Base-by-base conservation (phyloP, 2,329 filamentous ascomycete genomes). In the Claviceps fusiformis region DNA sequence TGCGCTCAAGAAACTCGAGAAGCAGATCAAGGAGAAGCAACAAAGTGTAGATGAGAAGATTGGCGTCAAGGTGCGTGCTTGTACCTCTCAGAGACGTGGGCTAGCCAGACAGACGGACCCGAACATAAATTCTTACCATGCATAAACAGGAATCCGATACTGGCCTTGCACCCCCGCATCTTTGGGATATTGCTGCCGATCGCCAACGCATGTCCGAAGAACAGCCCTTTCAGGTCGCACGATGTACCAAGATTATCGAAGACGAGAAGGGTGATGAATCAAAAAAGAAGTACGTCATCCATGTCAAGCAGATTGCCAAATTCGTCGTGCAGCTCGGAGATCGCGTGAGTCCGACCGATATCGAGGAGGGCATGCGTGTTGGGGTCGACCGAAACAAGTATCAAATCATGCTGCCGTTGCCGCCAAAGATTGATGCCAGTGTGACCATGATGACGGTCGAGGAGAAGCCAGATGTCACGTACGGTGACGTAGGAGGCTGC, bases 391-490 rank as follows among this genome's bases (percentile, higher is more conserved):
- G 93, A 56, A 97, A 95, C 77, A 98, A 98, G 78, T 98, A 98
- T 73, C 93, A 98, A 74, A 98, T 98, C 66, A 84, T 98, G 71
- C 80, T 98, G 50, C 93, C 93, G 41, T 76, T 98, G 54, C 93
- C 93, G 47, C 93, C 93, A 41, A 98, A 97, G 80, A 98, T 98
- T 75, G 93, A 98, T 67, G 92, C 93, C 54, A 95, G 89, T 63
- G 93, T 98, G 62, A 98, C 93, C 44, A 98, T 98, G 93, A 98
- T 98, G 93, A 97, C 93, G 52, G 93, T 98, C 60, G 93, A 98
- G 76, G 93, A 98, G 75, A 98, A 98, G 78, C 93, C 93, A 17
- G 93, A 98, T 70, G 93, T 98, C 59, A 98, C 93, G 59, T 98
- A 98, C 65, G 93, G 93, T 63, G 93, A 98, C 75, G 92, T 98